Conservation (phyloP, 164 flowering plant species). For the Chimonanthus salicifolius region DNA sequence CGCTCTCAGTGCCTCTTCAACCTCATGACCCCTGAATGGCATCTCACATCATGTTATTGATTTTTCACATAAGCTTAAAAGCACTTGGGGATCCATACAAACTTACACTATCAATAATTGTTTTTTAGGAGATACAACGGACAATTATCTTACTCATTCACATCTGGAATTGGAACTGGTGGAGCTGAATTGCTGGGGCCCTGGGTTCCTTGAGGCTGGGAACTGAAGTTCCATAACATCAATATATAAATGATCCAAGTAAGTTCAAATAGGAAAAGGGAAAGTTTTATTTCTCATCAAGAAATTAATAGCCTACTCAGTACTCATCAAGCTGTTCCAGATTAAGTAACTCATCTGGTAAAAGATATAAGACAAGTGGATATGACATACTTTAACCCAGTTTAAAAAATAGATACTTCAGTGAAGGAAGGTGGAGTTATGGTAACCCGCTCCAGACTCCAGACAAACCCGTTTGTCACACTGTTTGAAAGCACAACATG, state of each 20-base stretch:
- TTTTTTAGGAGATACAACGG: background rate
- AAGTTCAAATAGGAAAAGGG: background rate
- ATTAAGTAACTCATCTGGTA: too few relatives aligned
- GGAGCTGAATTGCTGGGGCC: conserved; percentile 25
- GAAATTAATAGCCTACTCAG: too few relatives aligned
- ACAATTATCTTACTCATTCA: conserved; percentile 39
- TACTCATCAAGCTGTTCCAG: too few relatives aligned
- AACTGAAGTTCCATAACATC: conserved; percentile 25
- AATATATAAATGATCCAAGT: background rate
- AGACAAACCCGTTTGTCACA: too few relatives aligned
- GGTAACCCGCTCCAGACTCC: too few relatives aligned
- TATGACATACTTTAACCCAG: too few relatives aligned
- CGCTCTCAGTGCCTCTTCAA: conserved; percentile 74
- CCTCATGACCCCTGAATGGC: conserved; percentile 62
- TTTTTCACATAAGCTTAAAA: background rate
- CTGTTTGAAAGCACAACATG: too few relatives aligned
- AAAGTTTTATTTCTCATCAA: background rate
- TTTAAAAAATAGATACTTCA: too few relatives aligned
- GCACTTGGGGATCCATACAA: background rate
- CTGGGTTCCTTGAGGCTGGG: conserved; percentile 43
- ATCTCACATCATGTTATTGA: background rate
- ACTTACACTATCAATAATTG: background rate
- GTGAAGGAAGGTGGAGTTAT: too few relatives aligned
- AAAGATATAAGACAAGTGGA: too few relatives aligned
- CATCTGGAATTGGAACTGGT: conserved; percentile 35